These are phyloP conservation scores for Rutstroemia sp. DNA, from an alignment of 2,329 filamentous ascomycete species.

Conservation along the genomic window DNA sequence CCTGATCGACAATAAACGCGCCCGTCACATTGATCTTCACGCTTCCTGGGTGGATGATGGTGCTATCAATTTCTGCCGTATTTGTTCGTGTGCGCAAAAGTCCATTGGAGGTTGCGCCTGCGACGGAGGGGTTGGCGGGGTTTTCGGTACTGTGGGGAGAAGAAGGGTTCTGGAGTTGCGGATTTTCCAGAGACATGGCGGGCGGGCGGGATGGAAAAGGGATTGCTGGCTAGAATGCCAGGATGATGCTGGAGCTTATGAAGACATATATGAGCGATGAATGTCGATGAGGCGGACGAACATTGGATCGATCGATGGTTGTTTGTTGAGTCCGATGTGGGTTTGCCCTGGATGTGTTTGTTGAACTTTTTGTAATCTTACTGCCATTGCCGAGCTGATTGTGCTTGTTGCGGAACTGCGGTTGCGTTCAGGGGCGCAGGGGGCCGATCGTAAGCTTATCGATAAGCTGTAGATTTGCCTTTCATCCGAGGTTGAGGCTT, in stretches of 20 bases:
- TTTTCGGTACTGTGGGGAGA: slow-evolving; percentile 10
- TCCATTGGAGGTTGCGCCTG: not conserved
- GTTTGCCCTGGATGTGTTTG: not conserved
- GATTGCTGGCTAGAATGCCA: slow-evolving; percentile 17
- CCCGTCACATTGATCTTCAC: slow-evolving; percentile 96
- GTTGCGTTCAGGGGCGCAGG: too few relatives aligned
- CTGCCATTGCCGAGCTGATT: too few relatives aligned
- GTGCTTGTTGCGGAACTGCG: too few relatives aligned
- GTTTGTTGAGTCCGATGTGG: not conserved
- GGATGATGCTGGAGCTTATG: not conserved
- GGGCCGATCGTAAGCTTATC: too few relatives aligned
- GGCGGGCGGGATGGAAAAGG: slow-evolving; percentile 2
- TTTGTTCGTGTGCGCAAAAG: slow-evolving; percentile 25
- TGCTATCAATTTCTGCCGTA: slow-evolving; percentile 31
- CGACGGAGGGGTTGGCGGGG: slow-evolving; percentile 12
- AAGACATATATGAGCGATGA: slow-evolving; percentile 9
- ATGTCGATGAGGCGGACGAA: not conserved
- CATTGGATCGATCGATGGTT: slow-evolving; percentile 2
- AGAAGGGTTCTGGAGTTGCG: slow-evolving; percentile 4
- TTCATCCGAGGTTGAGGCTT: too few relatives aligned
- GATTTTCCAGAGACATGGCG: slow-evolving; percentile 20
- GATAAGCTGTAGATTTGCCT: too few relatives aligned
- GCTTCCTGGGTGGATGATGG: slow-evolving; percentile 53
- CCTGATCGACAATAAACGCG: slow-evolving; percentile 90
- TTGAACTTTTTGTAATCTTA: not conserved